Evolutionary conservation across 495 filamentous ascomycete genomes (phyloP).

Genomic region (Geopyxis carbonaria): DNA sequence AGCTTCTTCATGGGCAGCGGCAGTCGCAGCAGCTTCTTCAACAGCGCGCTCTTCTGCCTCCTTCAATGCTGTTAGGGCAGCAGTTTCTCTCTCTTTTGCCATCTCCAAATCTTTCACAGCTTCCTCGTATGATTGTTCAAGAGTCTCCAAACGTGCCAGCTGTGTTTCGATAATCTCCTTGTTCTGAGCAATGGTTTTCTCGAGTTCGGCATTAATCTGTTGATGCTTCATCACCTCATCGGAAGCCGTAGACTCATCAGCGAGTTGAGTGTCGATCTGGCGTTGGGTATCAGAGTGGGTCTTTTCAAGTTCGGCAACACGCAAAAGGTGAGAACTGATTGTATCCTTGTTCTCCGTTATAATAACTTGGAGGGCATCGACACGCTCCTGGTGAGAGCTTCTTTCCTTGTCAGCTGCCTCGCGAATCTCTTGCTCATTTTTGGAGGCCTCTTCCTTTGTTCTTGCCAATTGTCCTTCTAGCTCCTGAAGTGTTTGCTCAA

Average conservation of each 20-base stretch:
- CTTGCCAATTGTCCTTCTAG: constrained; percentile 42
- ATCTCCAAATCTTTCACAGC: constrained; percentile 26
- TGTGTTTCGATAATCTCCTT: constrained; percentile 20
- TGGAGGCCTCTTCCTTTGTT: constrained; percentile 24
- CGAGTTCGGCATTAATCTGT: constrained; percentile 9
- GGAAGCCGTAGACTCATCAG: constrained; percentile 13
- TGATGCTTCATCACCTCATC: constrained; percentile 14
- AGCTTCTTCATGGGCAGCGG: constrained; percentile 14
- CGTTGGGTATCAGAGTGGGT: constrained; percentile 41
- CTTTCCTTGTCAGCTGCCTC: constrained; percentile 36
- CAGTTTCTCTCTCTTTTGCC: constrained; percentile 31
- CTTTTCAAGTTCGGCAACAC: constrained; percentile 48
- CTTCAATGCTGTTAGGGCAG: constrained; percentile 18
- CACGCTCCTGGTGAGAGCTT: constrained; percentile 43
- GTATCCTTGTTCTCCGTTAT: constrained; percentile 64
- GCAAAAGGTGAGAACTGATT: constrained; percentile 43
- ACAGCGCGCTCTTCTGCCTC: constrained; percentile 15
- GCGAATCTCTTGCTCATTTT: constrained; percentile 19
- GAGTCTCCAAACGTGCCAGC: constrained; percentile 17
- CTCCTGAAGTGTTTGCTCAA: constrained; percentile 52
- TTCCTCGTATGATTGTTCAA: constrained; percentile 24
- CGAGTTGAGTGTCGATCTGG: constrained; percentile 34
- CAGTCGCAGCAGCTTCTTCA: constrained; percentile 8
- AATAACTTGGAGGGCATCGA: constrained; percentile 50
- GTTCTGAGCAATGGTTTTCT: constrained; percentile 20